Evolutionary conservation across 192 early-diverging fungal species (phyloP).

Genomic region (Backusella tuberculispora): DNA sequence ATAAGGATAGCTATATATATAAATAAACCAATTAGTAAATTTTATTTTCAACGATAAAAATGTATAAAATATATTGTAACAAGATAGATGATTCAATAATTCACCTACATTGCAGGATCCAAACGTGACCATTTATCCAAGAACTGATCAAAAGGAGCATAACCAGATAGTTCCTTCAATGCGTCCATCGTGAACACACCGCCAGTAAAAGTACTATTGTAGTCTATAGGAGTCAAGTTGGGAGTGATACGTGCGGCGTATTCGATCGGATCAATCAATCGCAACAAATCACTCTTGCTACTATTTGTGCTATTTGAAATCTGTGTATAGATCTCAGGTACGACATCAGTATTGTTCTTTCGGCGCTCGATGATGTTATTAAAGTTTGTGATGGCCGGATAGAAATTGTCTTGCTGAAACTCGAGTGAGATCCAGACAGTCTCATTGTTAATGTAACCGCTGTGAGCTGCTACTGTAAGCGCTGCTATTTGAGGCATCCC

Average conservation of each 20-base stretch:
- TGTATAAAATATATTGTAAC: not conserved
- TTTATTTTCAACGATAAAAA: constrained; percentile 1
- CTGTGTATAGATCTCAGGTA: constrained; percentile 1
- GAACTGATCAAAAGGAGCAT: constrained; percentile 51
- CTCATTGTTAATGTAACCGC: constrained; percentile 36
- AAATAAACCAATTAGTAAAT: not conserved
- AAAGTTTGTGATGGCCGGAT: constrained; percentile 20
- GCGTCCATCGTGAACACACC: constrained; percentile 52
- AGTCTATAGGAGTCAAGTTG: constrained; percentile 36
- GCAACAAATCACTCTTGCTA: not conserved
- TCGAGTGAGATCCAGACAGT: constrained; percentile 36
- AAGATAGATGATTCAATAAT: not conserved
- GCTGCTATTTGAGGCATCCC: constrained; percentile 37
- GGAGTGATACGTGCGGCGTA: constrained; percentile 28
- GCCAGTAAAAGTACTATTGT: constrained; percentile 38
- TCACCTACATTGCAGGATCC: constrained; percentile 42
- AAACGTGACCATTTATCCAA: constrained; percentile 50
- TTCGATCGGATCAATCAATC: constrained; percentile 26
- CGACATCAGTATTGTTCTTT: constrained; percentile 18
- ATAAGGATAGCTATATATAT: constrained; percentile 45
- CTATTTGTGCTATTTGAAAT: not conserved
- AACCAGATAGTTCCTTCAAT: constrained; percentile 44
- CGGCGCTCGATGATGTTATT: constrained; percentile 28
- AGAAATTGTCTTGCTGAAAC: not conserved
- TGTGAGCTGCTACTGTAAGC: constrained; percentile 45